phyloP scores from a whole-genome alignment of 306 rosid genomes.

The Cyclanthera cordifolia region DNA sequence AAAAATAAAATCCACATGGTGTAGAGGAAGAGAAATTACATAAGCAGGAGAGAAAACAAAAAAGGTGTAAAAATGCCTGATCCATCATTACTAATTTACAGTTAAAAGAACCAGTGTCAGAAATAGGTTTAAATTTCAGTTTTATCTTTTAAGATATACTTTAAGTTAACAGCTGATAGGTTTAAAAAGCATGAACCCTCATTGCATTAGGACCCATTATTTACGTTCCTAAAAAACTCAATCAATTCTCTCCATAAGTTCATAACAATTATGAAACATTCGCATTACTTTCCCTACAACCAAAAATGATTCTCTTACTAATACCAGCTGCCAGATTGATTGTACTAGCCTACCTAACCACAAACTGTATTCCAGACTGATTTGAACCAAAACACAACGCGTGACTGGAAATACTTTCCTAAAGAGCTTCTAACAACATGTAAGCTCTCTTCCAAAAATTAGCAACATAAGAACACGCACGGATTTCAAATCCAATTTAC shows the following conservation, averaged over 20 bases:
- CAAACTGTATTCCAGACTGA: not conserved
- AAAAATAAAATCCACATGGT: not conserved
- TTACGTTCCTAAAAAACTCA: not conserved
- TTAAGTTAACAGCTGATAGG: not conserved
- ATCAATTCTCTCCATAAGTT: not conserved
- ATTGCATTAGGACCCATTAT: not conserved
- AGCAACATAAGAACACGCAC: not conserved
- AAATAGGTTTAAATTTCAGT: not conserved
- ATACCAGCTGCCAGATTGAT: not conserved
- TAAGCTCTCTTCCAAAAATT: not conserved
- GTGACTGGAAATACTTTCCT: not conserved
- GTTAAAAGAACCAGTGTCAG: not conserved
- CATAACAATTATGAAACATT: not conserved
- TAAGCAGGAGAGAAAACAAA: not conserved
- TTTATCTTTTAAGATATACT: no score
- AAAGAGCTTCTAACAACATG: not conserved
- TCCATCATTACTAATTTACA: not conserved
- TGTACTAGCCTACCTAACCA: not conserved
- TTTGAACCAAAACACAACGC: no score
- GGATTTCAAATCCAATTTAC: no score
- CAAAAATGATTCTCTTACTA: slow-evolving; percentile 4
- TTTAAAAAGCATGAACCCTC: not conserved
- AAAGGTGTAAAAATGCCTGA: no score
- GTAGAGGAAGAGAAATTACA: not conserved
- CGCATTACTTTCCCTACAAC: not conserved